Base-by-base conservation (phyloP, 2,329 filamentous ascomycete genomes). In the Pseudogymnoascus sp. region DNA sequence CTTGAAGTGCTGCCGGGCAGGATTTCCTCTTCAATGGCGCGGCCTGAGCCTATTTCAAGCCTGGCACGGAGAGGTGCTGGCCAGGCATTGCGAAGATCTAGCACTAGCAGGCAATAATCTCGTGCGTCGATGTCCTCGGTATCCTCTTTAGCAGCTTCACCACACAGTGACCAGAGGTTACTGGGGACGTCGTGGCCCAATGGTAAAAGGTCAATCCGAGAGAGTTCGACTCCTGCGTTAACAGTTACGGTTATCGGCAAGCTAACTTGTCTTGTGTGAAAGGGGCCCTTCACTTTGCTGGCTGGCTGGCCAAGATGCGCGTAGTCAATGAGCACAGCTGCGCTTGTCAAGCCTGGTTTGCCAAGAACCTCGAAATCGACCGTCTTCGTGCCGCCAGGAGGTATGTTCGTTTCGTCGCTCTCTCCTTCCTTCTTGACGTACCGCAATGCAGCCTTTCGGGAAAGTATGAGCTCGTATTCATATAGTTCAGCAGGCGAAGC, bases 11-110 rank as follows among this genome's bases (percentile, higher is more conserved):
- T 85, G 6, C 86, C 86, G 0, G 86, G 86, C 9, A 88, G 75
- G 39, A 89, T 84, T 41, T 82, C 79, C 52, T 82, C 78, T 11
- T 78, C 78, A 16, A 72, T 68, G 12, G 64, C 62, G 6, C 65
- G 66, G 35, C 68, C 65, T 52, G 66, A 60, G 4, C 62, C 60
- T 35, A 74, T 64, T 60, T 83, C 76, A 2, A 96, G 74, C 28
- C 81, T 82, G 2, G 94, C 81, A 5, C 83, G 79, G 70, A 97
- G 84, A 58, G 88, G 86, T 69, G 85, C 90, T 2, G 91, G 92
- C 92, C 92, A 97, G 0, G 89, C 87, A 71, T 97, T 97, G 62
- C 91, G 86, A 28, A 97, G 78, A 74, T 97, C 93, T 60, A 97
- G 79, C 1, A 94, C 78, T 2, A 96, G 76, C 38, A 96, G 79